Conservation (phyloP, 441 rosid species). For the Capsella rubella region DNA sequence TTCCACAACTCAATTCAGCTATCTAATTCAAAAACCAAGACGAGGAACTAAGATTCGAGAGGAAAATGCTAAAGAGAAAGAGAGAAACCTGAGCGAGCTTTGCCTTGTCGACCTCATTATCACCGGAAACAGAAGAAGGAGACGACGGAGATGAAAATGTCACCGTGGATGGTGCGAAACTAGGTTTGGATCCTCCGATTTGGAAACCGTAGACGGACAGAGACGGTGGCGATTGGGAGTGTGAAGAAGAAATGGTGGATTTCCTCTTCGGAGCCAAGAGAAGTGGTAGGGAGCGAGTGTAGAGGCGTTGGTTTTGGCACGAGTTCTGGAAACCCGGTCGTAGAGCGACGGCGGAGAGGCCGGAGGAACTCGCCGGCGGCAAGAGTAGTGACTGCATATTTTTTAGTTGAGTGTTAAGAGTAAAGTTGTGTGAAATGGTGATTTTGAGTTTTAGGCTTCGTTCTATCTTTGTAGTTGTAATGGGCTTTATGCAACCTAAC, state of each 20-base stretch:
- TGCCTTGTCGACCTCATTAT: slow-evolving; percentile 70
- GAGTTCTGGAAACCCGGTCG: slow-evolving; percentile 24
- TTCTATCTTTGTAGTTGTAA: neutral
- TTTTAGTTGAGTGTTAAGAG: neutral
- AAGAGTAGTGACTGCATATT: slow-evolving; percentile 70
- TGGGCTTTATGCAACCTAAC: slow-evolving; percentile 41
- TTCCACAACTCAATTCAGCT: neutral
- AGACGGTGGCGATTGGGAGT: slow-evolving; percentile 3
- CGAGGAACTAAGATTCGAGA: neutral
- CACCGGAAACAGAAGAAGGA: slow-evolving; percentile 51
- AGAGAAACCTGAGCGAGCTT: slow-evolving; percentile 79
- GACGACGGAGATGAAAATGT: slow-evolving; percentile 50
- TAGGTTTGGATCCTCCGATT: slow-evolving; percentile 47
- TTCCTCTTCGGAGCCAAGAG: slow-evolving; percentile 35
- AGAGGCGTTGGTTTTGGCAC: slow-evolving; percentile 26
- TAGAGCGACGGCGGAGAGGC: slow-evolving; percentile 45
- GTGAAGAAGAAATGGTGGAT: neutral
- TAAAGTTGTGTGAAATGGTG: slow-evolving; percentile 22
- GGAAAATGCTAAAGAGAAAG: slow-evolving; percentile 7
- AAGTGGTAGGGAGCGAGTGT: slow-evolving; percentile 20
- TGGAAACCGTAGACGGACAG: slow-evolving; percentile 41
- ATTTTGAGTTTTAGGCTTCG: slow-evolving; percentile 8
- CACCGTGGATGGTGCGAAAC: slow-evolving; percentile 36
- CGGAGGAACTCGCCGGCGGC: slow-evolving; percentile 59
- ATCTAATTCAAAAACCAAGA: neutral